These are phyloP conservation scores for Coprinellus aureogranulatus DNA, from an alignment of 768 basidiomycete genomes.

Conservation along the genomic window DNA sequence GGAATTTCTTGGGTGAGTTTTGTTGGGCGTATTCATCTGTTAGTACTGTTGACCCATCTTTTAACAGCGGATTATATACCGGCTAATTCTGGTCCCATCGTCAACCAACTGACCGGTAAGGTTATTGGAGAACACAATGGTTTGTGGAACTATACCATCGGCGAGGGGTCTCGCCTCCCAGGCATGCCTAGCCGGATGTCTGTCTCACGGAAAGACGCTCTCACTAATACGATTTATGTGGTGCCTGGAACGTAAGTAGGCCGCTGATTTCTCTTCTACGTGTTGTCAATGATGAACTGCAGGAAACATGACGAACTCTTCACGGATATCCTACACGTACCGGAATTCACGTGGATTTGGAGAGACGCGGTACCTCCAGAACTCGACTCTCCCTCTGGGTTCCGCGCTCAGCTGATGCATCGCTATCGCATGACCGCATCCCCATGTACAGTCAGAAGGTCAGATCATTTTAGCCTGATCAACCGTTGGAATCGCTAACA, in stretches of 20 bases:
- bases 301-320: conserved; percentile 62
- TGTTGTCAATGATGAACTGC: conserved; percentile 40
- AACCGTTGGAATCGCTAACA: not conserved
- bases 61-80: conserved; percentile 73
- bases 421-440: conserved; percentile 67
- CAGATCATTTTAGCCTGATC: conserved; percentile 14
- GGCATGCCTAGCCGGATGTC: conserved; percentile 66
- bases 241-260: conserved; percentile 68
- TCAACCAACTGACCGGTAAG: conserved; percentile 54
- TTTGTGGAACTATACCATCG: conserved; percentile 82
- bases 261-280: conserved; percentile 1
- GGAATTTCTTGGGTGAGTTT: conserved; percentile 64
- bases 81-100: conserved; percentile 66
- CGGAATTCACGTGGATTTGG: conserved; percentile 79
- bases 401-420: conserved; percentile 54
- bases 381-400: conserved; percentile 42
- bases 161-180: conserved; percentile 68
- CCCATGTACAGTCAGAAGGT: conserved; percentile 54
- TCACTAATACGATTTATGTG: conserved; percentile 66
- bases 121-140: conserved; percentile 65
- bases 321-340: conserved; percentile 34
- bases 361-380: conserved; percentile 49
- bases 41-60: not conserved
- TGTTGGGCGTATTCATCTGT: not conserved
- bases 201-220: conserved; percentile 67